A percentile compares a stretch with the other conserved stretches of the same genome.
Conservation (phyloP, 192 early-diverging fungal genomes). For the Ramicandelaber brevisporus region DNA sequence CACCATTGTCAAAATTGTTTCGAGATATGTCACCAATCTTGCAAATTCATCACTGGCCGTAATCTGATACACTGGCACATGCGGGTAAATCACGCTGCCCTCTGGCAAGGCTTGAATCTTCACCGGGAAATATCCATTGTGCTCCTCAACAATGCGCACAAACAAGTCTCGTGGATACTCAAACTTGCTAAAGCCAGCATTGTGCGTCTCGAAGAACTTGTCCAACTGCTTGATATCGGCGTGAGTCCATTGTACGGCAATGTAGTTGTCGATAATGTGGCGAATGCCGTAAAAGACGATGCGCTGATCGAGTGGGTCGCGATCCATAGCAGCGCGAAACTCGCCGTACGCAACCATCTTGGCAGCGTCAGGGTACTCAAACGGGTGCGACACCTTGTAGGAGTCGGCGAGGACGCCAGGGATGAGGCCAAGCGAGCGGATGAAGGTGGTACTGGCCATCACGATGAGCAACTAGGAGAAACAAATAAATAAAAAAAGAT, state of each 20-base stretch:
- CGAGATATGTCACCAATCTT: slow-evolving; percentile 54
- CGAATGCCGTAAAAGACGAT: slow-evolving; percentile 65
- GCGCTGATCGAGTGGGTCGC: slow-evolving; percentile 37
- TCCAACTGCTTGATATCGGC: slow-evolving; percentile 38
- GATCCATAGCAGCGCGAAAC: slow-evolving; percentile 38
- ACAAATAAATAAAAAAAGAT: no score
- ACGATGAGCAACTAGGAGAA: neutral
- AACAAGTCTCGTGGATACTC: slow-evolving; percentile 63
- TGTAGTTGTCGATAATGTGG: slow-evolving; percentile 60
- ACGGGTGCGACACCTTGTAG: slow-evolving; percentile 39
- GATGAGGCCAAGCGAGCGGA: no score
- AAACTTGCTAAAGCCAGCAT: slow-evolving; percentile 29
- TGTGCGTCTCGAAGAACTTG: slow-evolving; percentile 48
- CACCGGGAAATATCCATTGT: slow-evolving; percentile 68
- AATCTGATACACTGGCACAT: slow-evolving; percentile 62
- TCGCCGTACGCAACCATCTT: slow-evolving; percentile 63
- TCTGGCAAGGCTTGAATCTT: slow-evolving; percentile 54
- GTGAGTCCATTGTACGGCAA: slow-evolving; percentile 33
- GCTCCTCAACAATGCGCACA: slow-evolving; percentile 41
- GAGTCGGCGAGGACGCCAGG: slow-evolving; percentile 45
- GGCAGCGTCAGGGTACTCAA: slow-evolving; percentile 32
- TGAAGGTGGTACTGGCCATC: no score
- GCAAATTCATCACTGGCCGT: slow-evolving; percentile 44
- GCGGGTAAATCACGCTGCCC: slow-evolving; percentile 55
- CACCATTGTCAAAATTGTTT: slow-evolving; percentile 55